phyloP scores from a whole-genome alignment of 371 early-diverging fungal genomes.

The Funneliformis caledonium region DNA sequence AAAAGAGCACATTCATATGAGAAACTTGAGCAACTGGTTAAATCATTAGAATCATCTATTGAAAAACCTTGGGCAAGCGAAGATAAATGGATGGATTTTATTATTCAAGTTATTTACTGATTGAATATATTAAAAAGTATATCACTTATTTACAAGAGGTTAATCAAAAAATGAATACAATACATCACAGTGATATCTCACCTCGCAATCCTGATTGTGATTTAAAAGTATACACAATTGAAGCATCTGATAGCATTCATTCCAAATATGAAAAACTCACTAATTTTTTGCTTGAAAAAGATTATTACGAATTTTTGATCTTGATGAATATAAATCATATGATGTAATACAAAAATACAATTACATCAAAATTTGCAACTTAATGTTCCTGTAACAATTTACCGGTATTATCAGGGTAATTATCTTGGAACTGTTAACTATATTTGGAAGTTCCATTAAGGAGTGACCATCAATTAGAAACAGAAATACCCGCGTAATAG shows the following conservation, averaged over 20 bases:
- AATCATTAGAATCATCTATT: neutral
- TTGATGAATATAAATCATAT: neutral
- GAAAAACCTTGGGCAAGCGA: neutral
- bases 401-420: neutral
- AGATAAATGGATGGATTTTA: neutral
- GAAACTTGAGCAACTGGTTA: neutral
- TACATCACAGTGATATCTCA: neutral
- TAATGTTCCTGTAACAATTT: neutral
- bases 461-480: neutral
- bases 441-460: neutral
- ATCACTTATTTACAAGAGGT: neutral
- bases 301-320: neutral
- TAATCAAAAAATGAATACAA: neutral
- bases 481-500: neutral
- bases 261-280: neutral
- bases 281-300: neutral
- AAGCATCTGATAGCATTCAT: neutral
- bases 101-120: neutral
- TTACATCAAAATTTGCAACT: constrained; percentile 7
- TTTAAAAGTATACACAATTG: neutral
- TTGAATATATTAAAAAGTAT: neutral
- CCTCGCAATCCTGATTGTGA: neutral
- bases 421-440: neutral
- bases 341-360: neutral
- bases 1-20: neutral